These are phyloP conservation scores for Serendipita vermifera DNA, from an alignment of 768 basidiomycete genomes.

Conservation along the genomic window DNA sequence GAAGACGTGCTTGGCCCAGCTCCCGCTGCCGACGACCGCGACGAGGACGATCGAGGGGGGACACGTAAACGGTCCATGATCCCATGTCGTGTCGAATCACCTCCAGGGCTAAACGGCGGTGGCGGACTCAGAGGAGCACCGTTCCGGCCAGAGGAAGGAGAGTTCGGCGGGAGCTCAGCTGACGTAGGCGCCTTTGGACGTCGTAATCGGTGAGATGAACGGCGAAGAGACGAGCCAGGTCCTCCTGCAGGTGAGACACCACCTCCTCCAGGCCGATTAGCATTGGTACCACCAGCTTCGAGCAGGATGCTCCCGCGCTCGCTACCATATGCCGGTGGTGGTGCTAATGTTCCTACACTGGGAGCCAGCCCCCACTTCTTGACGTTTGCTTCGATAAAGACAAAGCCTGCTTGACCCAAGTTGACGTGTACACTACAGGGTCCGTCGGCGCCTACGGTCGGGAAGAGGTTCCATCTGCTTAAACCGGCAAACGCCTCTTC, in stretches of 20 bases:
- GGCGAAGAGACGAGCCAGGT: constrained; percentile 32
- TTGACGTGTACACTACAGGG: constrained; percentile 96
- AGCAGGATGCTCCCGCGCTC: constrained; percentile 93
- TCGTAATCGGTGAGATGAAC: constrained; percentile 44
- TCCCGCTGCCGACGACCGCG: constrained; percentile 47
- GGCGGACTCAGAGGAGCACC: constrained; percentile 40
- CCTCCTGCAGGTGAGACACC: constrained; percentile 33
- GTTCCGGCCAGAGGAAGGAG: constrained; percentile 14
- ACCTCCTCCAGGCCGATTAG: neutral
- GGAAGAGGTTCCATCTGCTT: constrained; percentile 87
- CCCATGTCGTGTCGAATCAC: neutral
- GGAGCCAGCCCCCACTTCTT: constrained; percentile 99
- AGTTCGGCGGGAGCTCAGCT: constrained; percentile 15
- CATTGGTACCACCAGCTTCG: constrained; percentile 69
- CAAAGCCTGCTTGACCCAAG: constrained; percentile 94
- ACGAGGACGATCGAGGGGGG: constrained; percentile 30
- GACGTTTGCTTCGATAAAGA: constrained; percentile 98
- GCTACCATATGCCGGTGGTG: constrained; percentile 94
- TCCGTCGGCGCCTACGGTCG: constrained; percentile 91
- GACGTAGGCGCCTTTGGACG: constrained; percentile 35
- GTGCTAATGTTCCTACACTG: constrained; percentile 90
- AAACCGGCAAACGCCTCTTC: constrained; percentile 93
- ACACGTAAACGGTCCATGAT: constrained; percentile 24
- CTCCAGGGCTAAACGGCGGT: constrained; percentile 41
- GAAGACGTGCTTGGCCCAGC: constrained; percentile 26